Evolutionary conservation across 495 filamentous ascomycete genomes (phyloP), one percentile per base, ranked within the genome.

Genomic region (Talaromyces proteolyticus): DNA sequence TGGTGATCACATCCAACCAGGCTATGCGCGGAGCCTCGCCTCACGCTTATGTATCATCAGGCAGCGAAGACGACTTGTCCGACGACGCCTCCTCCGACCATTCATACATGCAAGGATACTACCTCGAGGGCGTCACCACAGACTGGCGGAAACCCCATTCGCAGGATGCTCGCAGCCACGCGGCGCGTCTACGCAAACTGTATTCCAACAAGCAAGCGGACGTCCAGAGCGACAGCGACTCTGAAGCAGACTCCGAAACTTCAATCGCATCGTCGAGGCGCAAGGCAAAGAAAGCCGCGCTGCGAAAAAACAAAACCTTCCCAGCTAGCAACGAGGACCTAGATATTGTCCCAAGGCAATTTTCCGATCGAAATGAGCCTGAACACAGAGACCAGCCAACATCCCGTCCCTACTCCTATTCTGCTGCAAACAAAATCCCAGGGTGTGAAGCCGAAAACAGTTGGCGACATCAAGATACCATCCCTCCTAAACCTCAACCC

Each of bases 181-280:
- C 61, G 17, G 57, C 65, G 14, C 44, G 58, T 11, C 36, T 58
- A 17, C 59, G 62, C 4, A 56, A 49, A 12, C 47, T 50, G 26
- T 70, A 69, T 22, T 66, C 69, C 2, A 50, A 52, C 14, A 68
- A 65, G 42, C 67, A 67, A 18, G 65, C 71, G 3, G 56, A 55
- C 6, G 68, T 74, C 8, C 68, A 73, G 51, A 69, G 61, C 45
- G 70, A 73, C 52, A 69, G 61, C 45, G 70, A 73, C 29, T 50
- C 61, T 3, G 71, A 74, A 17, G n/a, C n/a, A n/a, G 51, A 59
- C 1, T 53, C 57, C 22, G 54, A 57, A 16, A 24, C 22, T 12
- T 51, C 48, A 53, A 17, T 16, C 14, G 41, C 55, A 42, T 36
- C 49, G 24, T 52, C 54, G 48, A 57, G 54, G 22, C 53, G 24